A percentile compares a stretch with the other conserved stretches of the same genome.
Evolutionary conservation across 2,329 filamentous ascomycete species (phyloP).

Genomic region (Davidsoniella australis): DNA sequence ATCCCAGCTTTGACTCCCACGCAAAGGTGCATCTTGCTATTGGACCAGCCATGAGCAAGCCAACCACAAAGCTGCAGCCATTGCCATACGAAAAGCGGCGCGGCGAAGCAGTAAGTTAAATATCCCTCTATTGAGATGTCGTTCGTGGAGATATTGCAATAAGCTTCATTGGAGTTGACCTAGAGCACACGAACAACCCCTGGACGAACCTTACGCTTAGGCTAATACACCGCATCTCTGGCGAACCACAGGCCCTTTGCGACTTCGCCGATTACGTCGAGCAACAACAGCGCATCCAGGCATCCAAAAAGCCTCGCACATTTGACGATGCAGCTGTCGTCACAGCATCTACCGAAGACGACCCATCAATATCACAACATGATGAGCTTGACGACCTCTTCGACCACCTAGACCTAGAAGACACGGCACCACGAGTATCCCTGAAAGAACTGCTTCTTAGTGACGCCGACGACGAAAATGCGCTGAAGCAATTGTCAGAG

Average conservation of each 20-base stretch:
- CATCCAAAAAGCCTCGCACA: slow-evolving; percentile 29
- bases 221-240: background rate
- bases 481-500: slow-evolving; percentile 43
- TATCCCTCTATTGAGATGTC: background rate
- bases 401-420: slow-evolving; percentile 57
- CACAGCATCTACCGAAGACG: slow-evolving; percentile 10
- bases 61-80: slow-evolving; percentile 34
- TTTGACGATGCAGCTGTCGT: slow-evolving; percentile 11
- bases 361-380: slow-evolving; percentile 40
- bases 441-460: slow-evolving; percentile 63
- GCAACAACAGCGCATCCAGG: slow-evolving; percentile 60
- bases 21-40: too few relatives aligned
- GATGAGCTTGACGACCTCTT: slow-evolving; percentile 87
- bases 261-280: slow-evolving; percentile 98
- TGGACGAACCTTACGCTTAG: background rate
- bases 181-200: background rate
- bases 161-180: background rate
- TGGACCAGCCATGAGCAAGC: slow-evolving; percentile 27
- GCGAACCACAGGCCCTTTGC: slow-evolving; percentile 47
- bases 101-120: slow-evolving; percentile 56
- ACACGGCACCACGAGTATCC: slow-evolving; percentile 48
- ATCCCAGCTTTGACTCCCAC: too few relatives aligned
- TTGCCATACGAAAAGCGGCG: slow-evolving; percentile 62
- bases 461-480: slow-evolving; percentile 31
- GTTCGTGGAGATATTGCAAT: background rate